Conservation (phyloP, 2,329 filamentous ascomycete genomes). For the Fusarium sp. region DNA sequence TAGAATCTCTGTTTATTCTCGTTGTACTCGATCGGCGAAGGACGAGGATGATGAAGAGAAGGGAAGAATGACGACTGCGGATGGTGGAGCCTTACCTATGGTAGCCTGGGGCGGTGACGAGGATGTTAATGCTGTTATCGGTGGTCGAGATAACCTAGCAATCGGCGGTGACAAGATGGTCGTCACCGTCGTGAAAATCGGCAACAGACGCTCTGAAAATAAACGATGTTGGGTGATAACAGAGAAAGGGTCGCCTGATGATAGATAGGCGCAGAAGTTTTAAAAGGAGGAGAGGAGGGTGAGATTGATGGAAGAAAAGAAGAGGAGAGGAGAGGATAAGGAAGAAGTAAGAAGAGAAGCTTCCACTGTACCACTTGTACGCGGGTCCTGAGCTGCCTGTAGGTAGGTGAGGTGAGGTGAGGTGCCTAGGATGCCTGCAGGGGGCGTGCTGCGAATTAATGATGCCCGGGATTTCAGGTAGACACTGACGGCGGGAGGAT, state of each 20-base stretch:
- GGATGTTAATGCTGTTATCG: slow-evolving; percentile 35
- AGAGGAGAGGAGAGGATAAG: slow-evolving; percentile 23
- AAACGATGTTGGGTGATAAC: background rate
- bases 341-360: slow-evolving; percentile 34
- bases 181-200: slow-evolving; percentile 30
- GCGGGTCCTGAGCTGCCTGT: slow-evolving; percentile 24
- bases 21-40: slow-evolving; percentile 17
- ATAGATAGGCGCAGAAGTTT: background rate
- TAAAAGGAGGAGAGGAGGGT: slow-evolving; percentile 14
- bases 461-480: slow-evolving; percentile 14
- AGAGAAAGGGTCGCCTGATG: background rate
- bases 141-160: slow-evolving; percentile 37
- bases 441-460: slow-evolving; percentile 21
- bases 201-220: background rate
- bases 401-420: background rate
- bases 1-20: background rate
- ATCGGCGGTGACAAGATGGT: slow-evolving; percentile 38
- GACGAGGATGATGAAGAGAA: slow-evolving; percentile 27
- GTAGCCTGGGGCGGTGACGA: slow-evolving; percentile 41
- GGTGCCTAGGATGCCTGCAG: background rate
- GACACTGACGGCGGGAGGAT: background rate
- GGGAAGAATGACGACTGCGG: slow-evolving; percentile 28
- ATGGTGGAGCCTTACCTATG: slow-evolving; percentile 39
- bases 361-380: slow-evolving; percentile 16
- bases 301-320: slow-evolving; percentile 28